phyloP scores from a whole-genome alignment of 2,329 filamentous ascomycete genomes.

The Clathrospora elynae region DNA sequence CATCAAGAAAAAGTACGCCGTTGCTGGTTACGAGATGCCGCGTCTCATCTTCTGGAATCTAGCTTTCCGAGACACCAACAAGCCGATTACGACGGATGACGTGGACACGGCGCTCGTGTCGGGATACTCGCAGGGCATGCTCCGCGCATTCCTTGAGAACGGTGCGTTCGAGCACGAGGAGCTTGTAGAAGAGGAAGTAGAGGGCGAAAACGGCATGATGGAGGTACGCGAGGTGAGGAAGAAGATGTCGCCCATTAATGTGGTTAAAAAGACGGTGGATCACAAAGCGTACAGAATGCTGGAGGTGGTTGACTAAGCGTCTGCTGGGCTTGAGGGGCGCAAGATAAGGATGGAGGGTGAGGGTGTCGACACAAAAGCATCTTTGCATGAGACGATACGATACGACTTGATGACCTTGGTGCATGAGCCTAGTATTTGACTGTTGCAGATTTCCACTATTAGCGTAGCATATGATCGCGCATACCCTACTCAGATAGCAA shows the following conservation, averaged over 20 bases:
- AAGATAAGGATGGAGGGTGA: no score
- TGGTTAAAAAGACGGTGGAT: conserved; percentile 51
- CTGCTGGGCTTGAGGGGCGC: no score
- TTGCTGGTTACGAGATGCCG: conserved; percentile 63
- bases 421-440: no score
- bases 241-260: conserved; percentile 21
- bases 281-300: conserved; percentile 63
- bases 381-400: no score
- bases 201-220: conserved; percentile 45
- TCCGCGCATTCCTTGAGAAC: conserved; percentile 62
- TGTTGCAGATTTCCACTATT: no score
- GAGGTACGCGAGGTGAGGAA: conserved; percentile 42
- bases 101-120: conserved; percentile 58
- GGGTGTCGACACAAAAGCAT: no score
- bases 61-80: conserved; percentile 54
- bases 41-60: conserved; percentile 67
- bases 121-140: conserved; percentile 62
- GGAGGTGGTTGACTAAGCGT: conserved; percentile 57
- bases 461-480: no score
- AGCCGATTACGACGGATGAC: conserved; percentile 56
- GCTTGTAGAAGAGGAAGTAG: conserved; percentile 43
- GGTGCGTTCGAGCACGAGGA: conserved; percentile 53
- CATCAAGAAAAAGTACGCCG: conserved; percentile 53
- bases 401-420: no score
- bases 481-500: no score